Evolutionary conservation across 768 basidiomycete genomes (phyloP).

Genomic region (Trametopsis cervina): DNA sequence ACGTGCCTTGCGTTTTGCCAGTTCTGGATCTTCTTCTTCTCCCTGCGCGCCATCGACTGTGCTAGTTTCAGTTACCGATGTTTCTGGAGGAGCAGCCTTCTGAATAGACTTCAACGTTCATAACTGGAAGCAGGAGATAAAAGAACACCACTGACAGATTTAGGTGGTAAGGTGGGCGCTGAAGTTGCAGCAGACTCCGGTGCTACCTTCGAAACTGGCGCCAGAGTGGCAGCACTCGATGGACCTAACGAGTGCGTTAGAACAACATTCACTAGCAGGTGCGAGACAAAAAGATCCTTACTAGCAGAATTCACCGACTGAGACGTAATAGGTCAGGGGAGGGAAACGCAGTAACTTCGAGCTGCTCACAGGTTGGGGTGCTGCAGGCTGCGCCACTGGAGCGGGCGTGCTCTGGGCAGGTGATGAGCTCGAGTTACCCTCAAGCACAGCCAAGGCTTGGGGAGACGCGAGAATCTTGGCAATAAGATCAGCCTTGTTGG

Average conservation of each 20-base stretch:
- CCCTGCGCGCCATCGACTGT: not conserved
- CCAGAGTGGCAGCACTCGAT: too few species aligned
- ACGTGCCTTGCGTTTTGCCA: conserved; percentile 50
- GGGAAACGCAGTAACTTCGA: not conserved
- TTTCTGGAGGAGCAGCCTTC: conserved; percentile 3
- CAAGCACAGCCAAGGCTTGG: conserved; percentile 44
- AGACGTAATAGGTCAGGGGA: not conserved
- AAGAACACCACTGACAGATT: not conserved
- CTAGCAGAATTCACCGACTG: not conserved
- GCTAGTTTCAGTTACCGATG: not conserved
- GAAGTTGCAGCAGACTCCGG: not conserved
- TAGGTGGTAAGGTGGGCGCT: conserved; percentile 1
- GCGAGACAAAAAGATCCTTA: too few species aligned
- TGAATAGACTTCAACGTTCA: not conserved
- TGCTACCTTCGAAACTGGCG: too few species aligned
- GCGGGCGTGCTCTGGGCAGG: conserved; percentile 14
- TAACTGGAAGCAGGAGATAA: not conserved
- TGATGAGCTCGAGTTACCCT: conserved; percentile 24
- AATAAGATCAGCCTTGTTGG: conserved; percentile 64
- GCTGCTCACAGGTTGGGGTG: not conserved
- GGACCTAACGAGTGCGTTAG: too few species aligned
- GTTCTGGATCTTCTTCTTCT: conserved; percentile 37
- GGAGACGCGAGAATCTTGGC: conserved; percentile 48
- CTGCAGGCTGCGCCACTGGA: not conserved
- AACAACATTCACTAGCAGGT: too few species aligned